phyloP scores from a whole-genome alignment of 768 basidiomycete genomes.

The Suillus weaverae region DNA sequence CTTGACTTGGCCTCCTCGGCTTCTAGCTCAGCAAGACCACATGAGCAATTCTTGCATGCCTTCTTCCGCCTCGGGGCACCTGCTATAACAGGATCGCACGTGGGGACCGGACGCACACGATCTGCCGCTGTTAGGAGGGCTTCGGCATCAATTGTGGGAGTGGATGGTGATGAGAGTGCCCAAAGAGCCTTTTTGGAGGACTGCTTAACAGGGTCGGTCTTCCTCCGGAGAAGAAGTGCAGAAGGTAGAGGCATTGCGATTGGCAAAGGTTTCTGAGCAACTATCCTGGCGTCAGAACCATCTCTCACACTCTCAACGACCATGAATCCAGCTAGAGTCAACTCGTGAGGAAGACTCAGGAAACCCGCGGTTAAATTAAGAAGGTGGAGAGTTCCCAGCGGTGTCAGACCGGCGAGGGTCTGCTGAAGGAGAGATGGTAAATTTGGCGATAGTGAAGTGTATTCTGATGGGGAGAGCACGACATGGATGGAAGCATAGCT shows the following conservation, averaged over 20 bases:
- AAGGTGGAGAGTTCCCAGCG: slow-evolving; percentile 70
- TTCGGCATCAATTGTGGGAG: slow-evolving; percentile 79
- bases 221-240: slow-evolving; percentile 52
- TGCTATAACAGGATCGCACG: slow-evolving; percentile 63
- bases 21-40: slow-evolving; percentile 93
- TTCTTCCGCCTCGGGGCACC: slow-evolving; percentile 70
- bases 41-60: slow-evolving; percentile 96
- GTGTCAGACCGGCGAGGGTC: slow-evolving; percentile 57
- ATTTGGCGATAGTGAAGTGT: slow-evolving; percentile 53
- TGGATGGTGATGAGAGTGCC: slow-evolving; percentile 70
- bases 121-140: slow-evolving; percentile 83
- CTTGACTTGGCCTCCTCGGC: slow-evolving; percentile 68
- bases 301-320: slow-evolving; percentile 44
- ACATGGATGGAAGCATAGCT: slow-evolving; percentile 68
- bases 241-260: slow-evolving; percentile 22
- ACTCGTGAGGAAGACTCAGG: slow-evolving; percentile 51
- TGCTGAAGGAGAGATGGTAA: slow-evolving; percentile 58
- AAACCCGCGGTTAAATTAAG: slow-evolving; percentile 50
- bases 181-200: slow-evolving; percentile 88
- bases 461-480: slow-evolving; percentile 63
- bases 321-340: slow-evolving; percentile 66
- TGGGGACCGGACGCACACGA: slow-evolving; percentile 71
- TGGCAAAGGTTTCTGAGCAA: slow-evolving; percentile 71
- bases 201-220: slow-evolving; percentile 52
- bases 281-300: slow-evolving; percentile 43